phyloP scores from a whole-genome alignment of 2,329 filamentous ascomycete species.

The Aureobasidium mangrovei region DNA sequence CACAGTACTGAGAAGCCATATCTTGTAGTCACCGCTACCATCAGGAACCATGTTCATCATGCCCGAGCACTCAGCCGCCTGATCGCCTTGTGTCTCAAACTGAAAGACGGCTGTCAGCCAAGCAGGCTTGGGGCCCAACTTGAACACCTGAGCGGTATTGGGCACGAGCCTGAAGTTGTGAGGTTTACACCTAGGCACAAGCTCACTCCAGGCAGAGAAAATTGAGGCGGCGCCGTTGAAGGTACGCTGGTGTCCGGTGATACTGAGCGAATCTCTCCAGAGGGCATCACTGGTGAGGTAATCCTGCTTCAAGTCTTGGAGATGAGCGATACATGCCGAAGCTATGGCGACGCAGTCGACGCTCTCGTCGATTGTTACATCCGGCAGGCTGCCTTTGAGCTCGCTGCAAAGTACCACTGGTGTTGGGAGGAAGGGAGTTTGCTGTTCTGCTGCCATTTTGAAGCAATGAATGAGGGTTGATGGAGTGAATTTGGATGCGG shows the following conservation, averaged over 20 bases:
- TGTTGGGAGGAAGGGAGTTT: neutral
- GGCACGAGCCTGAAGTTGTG: constrained; percentile 18
- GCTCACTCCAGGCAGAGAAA: constrained; percentile 27
- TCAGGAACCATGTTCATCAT: constrained; percentile 27
- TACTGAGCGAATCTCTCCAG: constrained; percentile 50
- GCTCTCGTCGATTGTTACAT: neutral
- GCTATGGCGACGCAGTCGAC: constrained; percentile 11
- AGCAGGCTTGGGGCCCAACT: constrained; percentile 20
- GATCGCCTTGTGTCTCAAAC: constrained; percentile 19
- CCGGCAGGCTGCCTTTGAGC: constrained; percentile 12
- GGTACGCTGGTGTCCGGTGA: constrained; percentile 50
- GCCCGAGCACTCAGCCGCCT: constrained; percentile 25
- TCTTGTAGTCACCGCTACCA: constrained; percentile 29
- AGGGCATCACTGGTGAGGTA: constrained; percentile 17
- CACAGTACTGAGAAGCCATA: constrained; percentile 32
- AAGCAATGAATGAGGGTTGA: neutral
- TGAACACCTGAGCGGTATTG: constrained; percentile 17
- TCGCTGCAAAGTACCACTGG: constrained; percentile 5
- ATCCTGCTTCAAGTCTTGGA: constrained; percentile 6
- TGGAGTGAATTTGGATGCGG: too few relatives aligned
- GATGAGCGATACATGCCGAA: constrained; percentile 6
- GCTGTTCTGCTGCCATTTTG: neutral
- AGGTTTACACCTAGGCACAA: constrained; percentile 26
- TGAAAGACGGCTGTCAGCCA: constrained; percentile 26
- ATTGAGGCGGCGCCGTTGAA: constrained; percentile 40